Conservation (phyloP, 805 yeast genomes). For the Priceomyces carsonii region DNA sequence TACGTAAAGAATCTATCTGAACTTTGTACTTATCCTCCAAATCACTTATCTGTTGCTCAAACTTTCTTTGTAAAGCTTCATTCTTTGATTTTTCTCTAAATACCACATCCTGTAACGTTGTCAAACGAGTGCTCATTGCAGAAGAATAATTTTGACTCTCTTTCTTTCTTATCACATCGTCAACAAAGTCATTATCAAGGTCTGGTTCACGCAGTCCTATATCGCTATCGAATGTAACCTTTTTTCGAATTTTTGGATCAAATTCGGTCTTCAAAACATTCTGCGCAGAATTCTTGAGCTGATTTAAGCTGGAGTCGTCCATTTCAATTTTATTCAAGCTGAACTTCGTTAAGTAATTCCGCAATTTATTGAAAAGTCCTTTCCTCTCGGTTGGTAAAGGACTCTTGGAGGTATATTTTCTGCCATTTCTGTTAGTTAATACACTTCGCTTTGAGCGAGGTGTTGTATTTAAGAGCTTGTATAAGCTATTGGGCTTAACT, state of each 20-base stretch:
- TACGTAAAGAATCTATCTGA: constrained; percentile 5
- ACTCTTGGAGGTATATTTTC: constrained; percentile 4
- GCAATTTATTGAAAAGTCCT: constrained; percentile 12
- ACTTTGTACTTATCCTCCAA: constrained; percentile 5
- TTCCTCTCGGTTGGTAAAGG: not conserved
- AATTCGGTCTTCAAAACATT: constrained; percentile 10
- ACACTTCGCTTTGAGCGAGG: constrained; percentile 3
- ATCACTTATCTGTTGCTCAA: constrained; percentile 1
- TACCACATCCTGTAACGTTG: constrained; percentile 1
- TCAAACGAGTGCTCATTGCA: not conserved
- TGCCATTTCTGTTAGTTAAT: not conserved
- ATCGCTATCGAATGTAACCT: constrained; percentile 14
- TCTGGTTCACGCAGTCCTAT: constrained; percentile 1
- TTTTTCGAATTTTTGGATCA: constrained; percentile 10
- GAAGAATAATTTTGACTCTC: constrained; percentile 2
- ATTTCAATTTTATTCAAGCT: constrained; percentile 13
- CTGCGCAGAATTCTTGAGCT: constrained; percentile 17
- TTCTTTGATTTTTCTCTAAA: constrained; percentile 8
- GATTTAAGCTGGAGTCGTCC: constrained; percentile 14
- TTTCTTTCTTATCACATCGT: constrained; percentile 12
- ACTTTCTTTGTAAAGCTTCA: not conserved
- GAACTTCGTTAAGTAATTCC: constrained; percentile 13
- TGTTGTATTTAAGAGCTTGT: constrained; percentile 10
- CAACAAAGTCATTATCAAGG: constrained; percentile 11
- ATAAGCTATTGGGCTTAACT: constrained; percentile 10